Base-by-base conservation (phyloP, 73 alveolate genomes). In the Paramecium pentaurelia region DNA sequence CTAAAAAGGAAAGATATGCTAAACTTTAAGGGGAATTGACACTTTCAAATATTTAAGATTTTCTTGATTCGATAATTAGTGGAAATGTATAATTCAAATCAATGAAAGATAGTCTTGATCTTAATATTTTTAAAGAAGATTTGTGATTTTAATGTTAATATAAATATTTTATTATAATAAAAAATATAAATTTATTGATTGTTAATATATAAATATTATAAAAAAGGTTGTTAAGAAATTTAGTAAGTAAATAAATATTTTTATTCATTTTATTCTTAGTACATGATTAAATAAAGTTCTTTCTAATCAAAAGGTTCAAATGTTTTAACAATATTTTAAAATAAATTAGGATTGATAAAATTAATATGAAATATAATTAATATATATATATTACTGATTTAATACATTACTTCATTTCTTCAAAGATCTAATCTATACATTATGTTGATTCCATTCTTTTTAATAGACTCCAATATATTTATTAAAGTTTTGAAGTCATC, bases 1-100 rank as follows among this genome's bases (percentile, higher is more conserved):
- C 91, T 12, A 80, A 80, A 36, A 80, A 80, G 51, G 91, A 80
- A 80, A 80, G 91, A 49, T 80, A 80, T 25, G 73, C 91, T n/a
- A 22, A 45, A 47, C 58, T 45, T 22, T 22, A 28, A 40, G 91
- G 51, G 14, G 34, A 80, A 44, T 45, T 80, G 27, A 44, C 22
- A 44, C 38, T 32, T 3, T 30, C 34, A 80, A 45, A 42, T 14
- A 16, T 80, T 8, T 25, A 44, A 44, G 47, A 49, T 80, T 80
- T 42, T 25, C 30, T 80, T 80, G 91, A 80, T 25, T 80, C 91
- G 3, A 49, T 80, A 0, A 80, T 80, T 20, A 45, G 77, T 80
- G 91, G 91, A 27, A 80, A 80, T 14, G 34, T 80, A 1, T 42
- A 40, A 36, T 80, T 80, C 34, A 80, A 47, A 80, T 25, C 71